phyloP scores from a whole-genome alignment of 345 rosid species.

The Eucalyptus cloeziana region DNA sequence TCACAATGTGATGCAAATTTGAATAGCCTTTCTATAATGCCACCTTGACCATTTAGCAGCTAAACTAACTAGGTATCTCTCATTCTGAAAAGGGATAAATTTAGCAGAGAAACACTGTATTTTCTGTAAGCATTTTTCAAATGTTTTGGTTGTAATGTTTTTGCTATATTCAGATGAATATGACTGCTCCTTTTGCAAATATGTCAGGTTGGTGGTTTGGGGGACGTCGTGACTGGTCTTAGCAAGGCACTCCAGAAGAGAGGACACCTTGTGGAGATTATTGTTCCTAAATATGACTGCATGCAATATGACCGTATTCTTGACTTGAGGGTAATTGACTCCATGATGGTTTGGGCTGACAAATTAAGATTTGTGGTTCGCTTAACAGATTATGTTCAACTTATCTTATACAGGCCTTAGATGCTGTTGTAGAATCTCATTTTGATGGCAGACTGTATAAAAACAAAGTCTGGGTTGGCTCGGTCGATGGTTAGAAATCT shows the following conservation, averaged over 20 bases:
- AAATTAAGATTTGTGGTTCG: background rate
- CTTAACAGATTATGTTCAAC: background rate
- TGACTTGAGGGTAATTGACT: conserved; percentile 56
- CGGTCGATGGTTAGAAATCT: conserved; percentile 55
- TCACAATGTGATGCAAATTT: background rate
- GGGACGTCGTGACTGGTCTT: conserved; percentile 94
- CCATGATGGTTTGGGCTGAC: background rate
- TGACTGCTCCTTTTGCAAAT: background rate
- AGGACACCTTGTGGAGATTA: conserved; percentile 89
- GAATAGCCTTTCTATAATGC: background rate
- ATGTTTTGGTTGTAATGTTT: background rate
- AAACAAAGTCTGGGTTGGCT: conserved; percentile 93
- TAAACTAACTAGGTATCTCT: background rate
- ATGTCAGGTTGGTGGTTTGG: conserved; percentile 93
- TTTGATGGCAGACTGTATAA: conserved; percentile 76
- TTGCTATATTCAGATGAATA: background rate
- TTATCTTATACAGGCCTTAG: conserved; percentile 52
- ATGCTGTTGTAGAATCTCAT: conserved; percentile 71
- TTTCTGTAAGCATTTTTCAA: background rate
- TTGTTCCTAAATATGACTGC: conserved; percentile 96
- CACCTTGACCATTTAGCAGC: background rate
- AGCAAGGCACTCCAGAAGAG: conserved; percentile 86
- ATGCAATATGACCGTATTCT: conserved; percentile 66
- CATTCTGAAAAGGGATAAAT: background rate
- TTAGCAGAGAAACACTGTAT: background rate